Base-by-base conservation (phyloP, 2,329 filamentous ascomycete species). In the Nemania diffusa region DNA sequence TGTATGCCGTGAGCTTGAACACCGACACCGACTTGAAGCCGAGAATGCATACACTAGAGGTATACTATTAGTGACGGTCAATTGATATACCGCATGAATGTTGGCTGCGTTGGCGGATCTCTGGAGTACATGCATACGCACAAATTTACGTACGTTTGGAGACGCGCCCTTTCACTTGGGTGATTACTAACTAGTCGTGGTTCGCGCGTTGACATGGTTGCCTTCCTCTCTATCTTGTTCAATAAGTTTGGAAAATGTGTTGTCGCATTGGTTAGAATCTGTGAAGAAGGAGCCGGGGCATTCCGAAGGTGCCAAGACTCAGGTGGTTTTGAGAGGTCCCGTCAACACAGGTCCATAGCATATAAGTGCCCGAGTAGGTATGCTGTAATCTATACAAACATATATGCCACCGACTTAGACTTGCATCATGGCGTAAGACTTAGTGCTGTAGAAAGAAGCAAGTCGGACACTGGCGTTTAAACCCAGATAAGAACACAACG, bases 401-500 rank as follows among this genome's bases (percentile, higher is more conserved):
- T 34, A 59, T 48, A 37, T 56, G 50, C 56, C 55, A 46, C 57
- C 58, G 58, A 64, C 65, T 68, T 20, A 55, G 62, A 61, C 60
- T 55, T 66, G 58, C 57, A 64, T 68, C 62, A 56, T 58, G 48
- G 58, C 40, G 57, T 55, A 52, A 57, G 65, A 70, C 52, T 40
- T 50, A 50, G 56, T 65, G 58, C 57, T 64, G 57, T 57, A 64
- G 29, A 62, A 65, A 52, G 61, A 69, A 53, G 24, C 40, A 46
- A 57, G 50, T 51, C 50, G 50, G 55, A 69, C 27, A 58, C 37
- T 52, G 59, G 57, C 63, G 65, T 48, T 32, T 9, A 59, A 32
- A 22, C n/a, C 46, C 37, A 37, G 46, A 50, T 20, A 27, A 64
- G 37, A 44, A 20, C 17, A 17, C 40, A 44, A 44, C 40, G 40